Percentiles rank a stretch among this genome's conserved stretches.
Conservation (phyloP, 169 alveolate genomes). For the Cryptosporidium baileyi region DNA sequence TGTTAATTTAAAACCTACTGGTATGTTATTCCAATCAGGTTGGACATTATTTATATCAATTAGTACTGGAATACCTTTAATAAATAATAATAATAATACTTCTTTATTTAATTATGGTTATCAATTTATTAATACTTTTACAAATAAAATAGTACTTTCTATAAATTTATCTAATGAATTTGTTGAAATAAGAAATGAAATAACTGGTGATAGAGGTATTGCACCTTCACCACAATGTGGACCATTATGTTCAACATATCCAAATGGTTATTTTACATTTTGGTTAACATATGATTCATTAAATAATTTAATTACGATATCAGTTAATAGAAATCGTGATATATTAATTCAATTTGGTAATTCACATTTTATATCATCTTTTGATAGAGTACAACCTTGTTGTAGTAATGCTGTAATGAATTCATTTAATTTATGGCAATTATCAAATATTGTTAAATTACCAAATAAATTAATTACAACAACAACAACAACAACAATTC, state of each 20-base stretch:
- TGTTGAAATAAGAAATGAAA: conserved; percentile 7
- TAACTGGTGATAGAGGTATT: conserved; percentile 7
- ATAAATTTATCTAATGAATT: background rate
- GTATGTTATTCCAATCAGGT: conserved; percentile 25
- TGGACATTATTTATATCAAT: conserved; percentile 45
- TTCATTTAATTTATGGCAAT: conserved; percentile 47
- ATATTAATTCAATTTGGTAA: conserved; percentile 3
- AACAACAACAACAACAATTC: conserved; percentile 30
- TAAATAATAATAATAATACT: background rate
- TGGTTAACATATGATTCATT: conserved; percentile 19
- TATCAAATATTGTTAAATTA: background rate
- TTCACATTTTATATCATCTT: background rate
- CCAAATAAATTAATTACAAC: conserved; percentile 11
- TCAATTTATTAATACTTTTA: background rate
- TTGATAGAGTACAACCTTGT: conserved; percentile 38
- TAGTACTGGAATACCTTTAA: conserved; percentile 28
- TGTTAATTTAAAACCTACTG: conserved; percentile 2
- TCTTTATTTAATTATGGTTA: conserved; percentile 4
- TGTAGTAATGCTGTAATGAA: background rate
- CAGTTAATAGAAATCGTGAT: conserved; percentile 19
- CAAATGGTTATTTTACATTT: conserved; percentile 51
- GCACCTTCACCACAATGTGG: conserved; percentile 69
- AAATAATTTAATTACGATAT: background rate
- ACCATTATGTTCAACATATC: conserved; percentile 60
- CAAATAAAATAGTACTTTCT: conserved; percentile 31